phyloP scores from a whole-genome alignment of 2,329 filamentous ascomycete genomes.

The Zymoseptoria crescenta region DNA sequence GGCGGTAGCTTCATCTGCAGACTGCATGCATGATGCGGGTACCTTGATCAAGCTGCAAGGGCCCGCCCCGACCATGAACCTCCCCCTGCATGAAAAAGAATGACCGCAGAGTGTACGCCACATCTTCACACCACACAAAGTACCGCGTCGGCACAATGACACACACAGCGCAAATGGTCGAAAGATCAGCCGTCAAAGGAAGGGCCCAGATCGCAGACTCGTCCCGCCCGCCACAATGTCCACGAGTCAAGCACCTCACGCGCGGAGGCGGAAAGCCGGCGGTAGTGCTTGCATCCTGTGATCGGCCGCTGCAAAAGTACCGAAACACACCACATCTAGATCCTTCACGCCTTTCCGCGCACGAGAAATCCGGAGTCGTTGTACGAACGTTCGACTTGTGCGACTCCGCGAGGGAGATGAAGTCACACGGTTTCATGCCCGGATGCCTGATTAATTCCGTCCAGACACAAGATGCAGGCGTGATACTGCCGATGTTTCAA shows the following conservation, averaged over 20 bases:
- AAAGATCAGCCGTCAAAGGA: no score
- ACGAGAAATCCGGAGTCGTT: not conserved
- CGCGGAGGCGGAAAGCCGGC: not conserved
- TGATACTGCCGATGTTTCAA: not conserved
- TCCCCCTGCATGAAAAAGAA: not conserved
- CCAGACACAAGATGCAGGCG: no score
- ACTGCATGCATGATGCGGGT: not conserved
- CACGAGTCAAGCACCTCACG: not conserved
- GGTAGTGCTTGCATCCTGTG: not conserved
- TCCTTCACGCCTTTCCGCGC: no score
- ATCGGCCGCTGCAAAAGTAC: not conserved
- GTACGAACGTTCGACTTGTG: not conserved
- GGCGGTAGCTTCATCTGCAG: not conserved
- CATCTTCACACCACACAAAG: no score
- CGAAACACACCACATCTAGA: no score
- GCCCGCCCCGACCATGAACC: not conserved
- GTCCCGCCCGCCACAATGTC: not conserved
- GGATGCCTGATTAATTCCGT: no score
- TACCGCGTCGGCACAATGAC: not conserved
- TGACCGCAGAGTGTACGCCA: no score
- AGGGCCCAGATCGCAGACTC: not conserved
- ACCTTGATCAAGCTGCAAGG: not conserved
- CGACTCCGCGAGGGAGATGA: not conserved
- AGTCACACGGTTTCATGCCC: not conserved
- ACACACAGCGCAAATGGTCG: no score